Base-by-base conservation (phyloP, 129 eudicot species). In the Arctium minus region DNA sequence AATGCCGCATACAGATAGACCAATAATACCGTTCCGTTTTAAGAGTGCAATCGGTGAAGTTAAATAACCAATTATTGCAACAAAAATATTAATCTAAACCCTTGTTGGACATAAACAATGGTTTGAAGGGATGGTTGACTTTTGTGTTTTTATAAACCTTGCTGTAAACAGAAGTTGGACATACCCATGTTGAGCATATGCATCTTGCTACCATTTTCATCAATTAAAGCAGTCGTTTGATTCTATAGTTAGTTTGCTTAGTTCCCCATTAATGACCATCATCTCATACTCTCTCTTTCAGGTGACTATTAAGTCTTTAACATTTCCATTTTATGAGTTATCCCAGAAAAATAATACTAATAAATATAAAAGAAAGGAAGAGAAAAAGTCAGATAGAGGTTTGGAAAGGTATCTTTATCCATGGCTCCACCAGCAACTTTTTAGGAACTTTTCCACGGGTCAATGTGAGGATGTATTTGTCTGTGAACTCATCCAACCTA, bases 351-450 rank as follows among this genome's bases (percentile, higher is more conserved):
- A 33, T 30, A n/a, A 1, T 42, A 69, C 69, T 35, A 22, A 46
- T 22, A 22, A 22, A 22, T 22, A 75, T 40, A 67, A 37, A 30
- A 8, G 42, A 48, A 50, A 50, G 10, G 44, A 13, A 38, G 40
- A 38, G 40, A 79, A 75, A 82, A 75, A 75, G 81, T 82, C 85
- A 82, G 81, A 82, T 37, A 37, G 40, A 37, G 80, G 70, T 74
- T 74, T 12, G 50, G 3, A 22, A 74, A 13, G 75, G 13, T 13
- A 82, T 65, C 75, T 13, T 82, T 62, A 40, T 82, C 69, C 27
- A 82, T 76, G 81, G 86, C 77, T 60, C 82, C 86, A 83, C 86
- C 78, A 70, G 37, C 73, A 83, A 35, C 74, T 37, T 83, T 22
- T 48, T 70, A 68, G 40, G 18, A 74, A 82, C 29, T 27, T 68